Base-by-base conservation (phyloP, 2,329 filamentous ascomycete genomes). In the Coniochaeta prunicola region DNA sequence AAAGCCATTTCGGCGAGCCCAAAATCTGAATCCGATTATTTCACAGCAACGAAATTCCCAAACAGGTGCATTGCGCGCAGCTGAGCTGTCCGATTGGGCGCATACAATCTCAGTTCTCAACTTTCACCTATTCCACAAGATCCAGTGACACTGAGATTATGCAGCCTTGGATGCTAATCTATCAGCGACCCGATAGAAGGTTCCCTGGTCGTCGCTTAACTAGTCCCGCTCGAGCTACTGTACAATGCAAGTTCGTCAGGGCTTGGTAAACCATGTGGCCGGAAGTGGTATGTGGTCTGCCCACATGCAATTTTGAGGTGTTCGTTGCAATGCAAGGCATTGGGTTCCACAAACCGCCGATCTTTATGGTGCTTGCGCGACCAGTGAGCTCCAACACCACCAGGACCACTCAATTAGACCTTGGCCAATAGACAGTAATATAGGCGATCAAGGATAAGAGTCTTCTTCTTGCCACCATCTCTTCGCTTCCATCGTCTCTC, bases 131-230 rank as follows among this genome's bases (percentile, higher is more conserved):
- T 26, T 28, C 4, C 13, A 17, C 42, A 58, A 60, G 19, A 58
- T 61, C 62, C 56, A 59, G 60, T 64, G 59, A 62, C 59, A 62
- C 59, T 19, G 53, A 56, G 40, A 53, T 26, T 48, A 61, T 64
- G 64, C 63, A 66, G 62, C 61, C 63, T 60, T 63, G 62, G 63
- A 59, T 59, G 36, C 54, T 62, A 31, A 42, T 34, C 5, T 17
- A 30, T 6, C 30, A 3, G 24, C 40, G 40, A 28, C 45, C 45
- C 45, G 45, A 15, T 28, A 30, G 6, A 50, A 50, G 45, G 30
- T 30, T 2, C 13, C n/a, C 15, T 4, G 15, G 45, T 24, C 26
- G 21, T 50, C 26, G 45, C 45, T 28, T 50, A 50, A 30, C 21
- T 17, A n/a, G 30, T 28, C 45, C 21, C 21, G n/a, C 5, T 21